Evolutionary conservation across 108 stramenopile genomes (phyloP), one percentile per base, ranked within the genome.

Genomic region (Cyclotella atomus): DNA sequence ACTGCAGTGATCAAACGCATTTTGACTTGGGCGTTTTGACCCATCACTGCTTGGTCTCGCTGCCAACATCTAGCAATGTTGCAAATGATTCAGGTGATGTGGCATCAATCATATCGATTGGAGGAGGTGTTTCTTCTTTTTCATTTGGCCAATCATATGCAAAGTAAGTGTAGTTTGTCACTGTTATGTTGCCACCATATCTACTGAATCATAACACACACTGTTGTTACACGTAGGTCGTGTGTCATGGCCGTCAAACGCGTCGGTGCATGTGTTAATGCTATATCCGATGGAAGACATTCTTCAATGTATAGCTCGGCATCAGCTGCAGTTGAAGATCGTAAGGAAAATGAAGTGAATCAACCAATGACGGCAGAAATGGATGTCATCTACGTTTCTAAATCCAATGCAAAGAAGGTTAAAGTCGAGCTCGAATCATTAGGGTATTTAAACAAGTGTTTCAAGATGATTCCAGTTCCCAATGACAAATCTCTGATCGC

Each of bases 61-160:
- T 89, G 15, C 74, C 70, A 16, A 19, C 16, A 3, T 43, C 43
- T 17, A 29, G 15, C 25, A 2, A 44, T 5, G n/a, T 25, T 44
- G 34, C n/a, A 2, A 2, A 19, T 3, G 43, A 55, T 15, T 33
- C 41, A 0, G 60, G 70, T 54, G 67, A 73, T 30, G 32, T 45
- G 16, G 47, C 56, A 41, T 55, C 71, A 29, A 65, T 83, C 12
- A 27, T 82, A 0, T 33, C 82, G 2, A 50, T 90, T 55, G 93
- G 93, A 2, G 91, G 94, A 28, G 94, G 91, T 3, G 88, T 88
- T n/a, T 66, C 84, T 10, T 81, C 85, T 3, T 92, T 95, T 85
- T 89, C 90, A 5, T 95, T 95, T 84, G 91, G 90, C 12, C 83
- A 83, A 34, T 74, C 63, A 10, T 91, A 84, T 78, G 85, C 89